Evolutionary conservation across 164 flowering plant species (phyloP).

Genomic region (Akebia trifoliata): DNA sequence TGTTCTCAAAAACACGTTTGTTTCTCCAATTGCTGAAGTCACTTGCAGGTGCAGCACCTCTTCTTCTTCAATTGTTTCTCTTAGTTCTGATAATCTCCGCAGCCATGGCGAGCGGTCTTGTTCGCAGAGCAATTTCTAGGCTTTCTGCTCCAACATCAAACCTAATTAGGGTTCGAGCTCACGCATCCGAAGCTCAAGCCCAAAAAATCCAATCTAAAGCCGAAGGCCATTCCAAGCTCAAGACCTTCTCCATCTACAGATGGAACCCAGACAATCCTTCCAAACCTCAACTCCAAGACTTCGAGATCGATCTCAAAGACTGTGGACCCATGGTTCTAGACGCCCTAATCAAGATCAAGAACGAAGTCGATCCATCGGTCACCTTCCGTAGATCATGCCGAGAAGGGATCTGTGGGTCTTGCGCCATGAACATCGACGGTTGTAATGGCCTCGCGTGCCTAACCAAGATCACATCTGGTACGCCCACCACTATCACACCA

Average conservation of each 20-base stretch:
- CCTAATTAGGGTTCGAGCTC: constrained; percentile 22
- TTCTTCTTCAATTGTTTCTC: neutral
- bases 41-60: neutral
- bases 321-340: constrained; percentile 99
- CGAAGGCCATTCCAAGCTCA: constrained; percentile 21
- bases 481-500: constrained; percentile 59
- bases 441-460: constrained; percentile 92
- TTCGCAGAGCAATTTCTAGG: constrained; percentile 38
- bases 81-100: neutral
- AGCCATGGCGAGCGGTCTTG: constrained; percentile 44
- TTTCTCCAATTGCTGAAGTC: neutral
- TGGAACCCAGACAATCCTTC: constrained; percentile 87
- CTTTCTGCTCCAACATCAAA: constrained; percentile 21
- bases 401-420: constrained; percentile 98
- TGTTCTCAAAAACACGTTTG: no score
- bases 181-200: constrained; percentile 40
- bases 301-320: constrained; percentile 71
- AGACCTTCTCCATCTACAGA: constrained; percentile 90
- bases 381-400: constrained; percentile 96
- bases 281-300: constrained; percentile 72
- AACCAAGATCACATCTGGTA: constrained; percentile 57
- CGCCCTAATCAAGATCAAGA: constrained; percentile 96
- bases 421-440: constrained; percentile 98
- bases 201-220: constrained; percentile 34
- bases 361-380: constrained; percentile 83